These are phyloP conservation scores for Chara braunii DNA, from an alignment of 139 green algal genomes.

Conservation along the genomic window DNA sequence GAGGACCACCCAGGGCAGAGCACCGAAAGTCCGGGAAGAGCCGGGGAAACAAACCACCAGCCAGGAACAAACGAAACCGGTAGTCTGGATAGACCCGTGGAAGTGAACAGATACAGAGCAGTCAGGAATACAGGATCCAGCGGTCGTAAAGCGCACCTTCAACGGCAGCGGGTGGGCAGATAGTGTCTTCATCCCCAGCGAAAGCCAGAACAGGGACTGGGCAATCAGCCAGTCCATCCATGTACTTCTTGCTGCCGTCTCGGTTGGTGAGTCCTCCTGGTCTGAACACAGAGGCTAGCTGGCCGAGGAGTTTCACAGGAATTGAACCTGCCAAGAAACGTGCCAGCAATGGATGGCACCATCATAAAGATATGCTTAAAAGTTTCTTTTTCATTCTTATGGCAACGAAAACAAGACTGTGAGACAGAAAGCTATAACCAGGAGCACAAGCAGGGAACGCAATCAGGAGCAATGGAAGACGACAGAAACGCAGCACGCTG, in stretches of 20 bases:
- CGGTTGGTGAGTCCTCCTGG: conserved; percentile 20
- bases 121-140: too few relatives aligned
- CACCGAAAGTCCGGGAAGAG: too few relatives aligned
- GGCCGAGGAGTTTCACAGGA: conserved; percentile 26
- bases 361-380: background rate
- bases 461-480: background rate
- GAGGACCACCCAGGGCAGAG: too few relatives aligned
- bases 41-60: too few relatives aligned
- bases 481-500: too few relatives aligned
- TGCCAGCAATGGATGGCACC: too few relatives aligned
- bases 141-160: conserved; percentile 18
- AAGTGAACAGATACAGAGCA: too few relatives aligned
- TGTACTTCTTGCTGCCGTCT: conserved; percentile 14
- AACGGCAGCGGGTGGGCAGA: conserved; percentile 25
- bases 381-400: too few relatives aligned
- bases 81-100: too few relatives aligned
- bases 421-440: background rate
- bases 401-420: background rate
- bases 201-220: conserved; percentile 22
- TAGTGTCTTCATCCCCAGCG: conserved; percentile 25
- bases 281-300: conserved; percentile 27
- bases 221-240: conserved; percentile 10
- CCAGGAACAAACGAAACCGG: too few relatives aligned
- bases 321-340: conserved; percentile 27
- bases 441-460: background rate